phyloP scores from a whole-genome alignment of 2,329 filamentous ascomycete species.

The Scolecobasidium constrictum region DNA sequence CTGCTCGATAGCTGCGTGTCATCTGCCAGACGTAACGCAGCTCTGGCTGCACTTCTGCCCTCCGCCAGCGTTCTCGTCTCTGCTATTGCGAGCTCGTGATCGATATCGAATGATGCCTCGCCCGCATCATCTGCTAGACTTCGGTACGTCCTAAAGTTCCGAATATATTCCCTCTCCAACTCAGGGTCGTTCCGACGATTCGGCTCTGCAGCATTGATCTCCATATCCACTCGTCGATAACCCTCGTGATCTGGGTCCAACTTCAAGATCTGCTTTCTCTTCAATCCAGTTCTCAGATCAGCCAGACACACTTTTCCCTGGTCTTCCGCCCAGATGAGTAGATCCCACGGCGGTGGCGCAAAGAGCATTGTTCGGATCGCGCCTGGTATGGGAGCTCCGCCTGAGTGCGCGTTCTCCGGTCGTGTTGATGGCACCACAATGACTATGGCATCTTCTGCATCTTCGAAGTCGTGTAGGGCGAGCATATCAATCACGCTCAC shows the following conservation, averaged over 20 bases:
- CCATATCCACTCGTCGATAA: conserved; percentile 45
- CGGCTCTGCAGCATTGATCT: conserved; percentile 29
- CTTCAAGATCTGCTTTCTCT: conserved; percentile 56
- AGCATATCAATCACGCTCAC: conserved; percentile 63
- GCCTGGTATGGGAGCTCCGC: conserved; percentile 41
- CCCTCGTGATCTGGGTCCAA: conserved; percentile 48
- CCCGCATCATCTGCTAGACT: conserved; percentile 13
- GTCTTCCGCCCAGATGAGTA: conserved; percentile 90
- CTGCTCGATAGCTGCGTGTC: neutral
- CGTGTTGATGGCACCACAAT: conserved; percentile 70
- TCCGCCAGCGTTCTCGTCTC: neutral
- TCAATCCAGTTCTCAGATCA: conserved; percentile 58
- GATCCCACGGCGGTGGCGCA: conserved; percentile 77
- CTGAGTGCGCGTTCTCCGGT: conserved; percentile 42
- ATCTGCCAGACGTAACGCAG: neutral
- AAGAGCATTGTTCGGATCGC: conserved; percentile 89
- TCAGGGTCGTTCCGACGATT: neutral
- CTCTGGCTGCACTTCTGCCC: neutral
- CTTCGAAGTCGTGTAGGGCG: conserved; percentile 27
- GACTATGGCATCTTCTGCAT: conserved; percentile 43
- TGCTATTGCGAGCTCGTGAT: neutral
- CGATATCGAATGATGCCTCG: conserved; percentile 5
- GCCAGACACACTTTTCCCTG: conserved; percentile 64
- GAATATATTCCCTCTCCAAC: conserved; percentile 26
- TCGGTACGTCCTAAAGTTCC: conserved; percentile 28